phyloP scores from a whole-genome alignment of 2,329 filamentous ascomycete species.

The Aspergillus tanneri region DNA sequence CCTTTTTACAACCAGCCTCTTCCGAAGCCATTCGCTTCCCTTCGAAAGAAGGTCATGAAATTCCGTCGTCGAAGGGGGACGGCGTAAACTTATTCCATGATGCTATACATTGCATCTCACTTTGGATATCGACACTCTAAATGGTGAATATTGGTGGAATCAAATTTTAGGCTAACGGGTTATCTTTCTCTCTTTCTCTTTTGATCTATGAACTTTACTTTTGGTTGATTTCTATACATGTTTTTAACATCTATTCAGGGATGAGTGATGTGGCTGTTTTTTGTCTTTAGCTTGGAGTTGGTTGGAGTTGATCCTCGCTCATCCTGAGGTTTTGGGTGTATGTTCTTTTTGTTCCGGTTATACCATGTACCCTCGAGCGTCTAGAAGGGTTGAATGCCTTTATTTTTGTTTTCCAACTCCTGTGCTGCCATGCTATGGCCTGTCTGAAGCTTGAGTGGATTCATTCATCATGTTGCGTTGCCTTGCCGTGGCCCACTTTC shows the following conservation, averaged over 20 bases:
- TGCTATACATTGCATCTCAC: background rate
- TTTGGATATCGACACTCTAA: background rate
- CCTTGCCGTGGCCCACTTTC: too few relatives aligned
- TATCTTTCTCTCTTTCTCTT: background rate
- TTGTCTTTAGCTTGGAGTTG: background rate
- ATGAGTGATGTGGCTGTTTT: background rate
- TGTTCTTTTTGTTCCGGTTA: too few relatives aligned
- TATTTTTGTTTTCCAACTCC: too few relatives aligned
- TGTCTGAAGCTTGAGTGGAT: too few relatives aligned
- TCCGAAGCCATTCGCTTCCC: constrained; percentile 29
- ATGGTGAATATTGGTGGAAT: background rate
- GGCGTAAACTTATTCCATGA: constrained; percentile 3
- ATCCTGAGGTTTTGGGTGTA: too few relatives aligned
- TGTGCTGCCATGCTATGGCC: too few relatives aligned
- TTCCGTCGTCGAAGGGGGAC: constrained; percentile 22
- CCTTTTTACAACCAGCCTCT: constrained; percentile 37
- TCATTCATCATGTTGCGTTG: too few relatives aligned
- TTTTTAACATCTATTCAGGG: background rate
- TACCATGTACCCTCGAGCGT: too few relatives aligned
- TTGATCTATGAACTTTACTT: background rate
- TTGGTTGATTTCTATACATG: background rate
- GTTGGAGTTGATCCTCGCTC: background rate
- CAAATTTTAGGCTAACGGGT: background rate
- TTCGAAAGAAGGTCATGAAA: constrained; percentile 31
- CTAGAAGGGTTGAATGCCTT: too few relatives aligned